Conservation (phyloP, 2,329 filamentous ascomycete genomes). For the Cercospora berteroae region DNA sequence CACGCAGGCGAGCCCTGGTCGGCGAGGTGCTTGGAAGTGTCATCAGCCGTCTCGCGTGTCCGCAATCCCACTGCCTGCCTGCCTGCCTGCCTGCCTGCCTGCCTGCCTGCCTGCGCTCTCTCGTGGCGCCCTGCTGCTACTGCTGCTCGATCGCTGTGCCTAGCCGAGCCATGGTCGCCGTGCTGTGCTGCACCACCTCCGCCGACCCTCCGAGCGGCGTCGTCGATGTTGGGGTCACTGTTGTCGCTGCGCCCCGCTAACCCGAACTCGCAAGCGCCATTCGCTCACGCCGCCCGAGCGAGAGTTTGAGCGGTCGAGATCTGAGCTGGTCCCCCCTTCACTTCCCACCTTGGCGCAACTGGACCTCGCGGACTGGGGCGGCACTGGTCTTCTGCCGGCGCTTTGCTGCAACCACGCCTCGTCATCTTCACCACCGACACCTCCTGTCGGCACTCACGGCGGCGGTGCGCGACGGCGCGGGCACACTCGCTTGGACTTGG, state of each 20-base stretch:
- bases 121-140: not conserved
- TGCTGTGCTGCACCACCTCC: not conserved
- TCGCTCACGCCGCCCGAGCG: not conserved
- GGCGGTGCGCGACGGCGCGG: slow-evolving; percentile 10
- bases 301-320: not conserved
- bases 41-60: not conserved
- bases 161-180: not conserved
- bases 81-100: not conserved
- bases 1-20: not conserved
- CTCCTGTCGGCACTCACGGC: not conserved
- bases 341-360: not conserved
- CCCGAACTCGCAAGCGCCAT: not conserved
- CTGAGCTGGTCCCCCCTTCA: slow-evolving; percentile 4
- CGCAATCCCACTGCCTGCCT: not conserved
- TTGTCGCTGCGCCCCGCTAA: not conserved
- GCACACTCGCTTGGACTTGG: slow-evolving; percentile 9
- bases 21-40: not conserved
- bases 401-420: not conserved
- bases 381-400: not conserved
- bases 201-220: not conserved
- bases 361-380: not conserved
- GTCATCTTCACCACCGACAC: slow-evolving; percentile 3
- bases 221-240: not conserved
- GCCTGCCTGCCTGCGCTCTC: not conserved
- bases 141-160: not conserved